Base-by-base conservation (phyloP, 257 asterid genomes). In the Lithospermum erythrorhizon region DNA sequence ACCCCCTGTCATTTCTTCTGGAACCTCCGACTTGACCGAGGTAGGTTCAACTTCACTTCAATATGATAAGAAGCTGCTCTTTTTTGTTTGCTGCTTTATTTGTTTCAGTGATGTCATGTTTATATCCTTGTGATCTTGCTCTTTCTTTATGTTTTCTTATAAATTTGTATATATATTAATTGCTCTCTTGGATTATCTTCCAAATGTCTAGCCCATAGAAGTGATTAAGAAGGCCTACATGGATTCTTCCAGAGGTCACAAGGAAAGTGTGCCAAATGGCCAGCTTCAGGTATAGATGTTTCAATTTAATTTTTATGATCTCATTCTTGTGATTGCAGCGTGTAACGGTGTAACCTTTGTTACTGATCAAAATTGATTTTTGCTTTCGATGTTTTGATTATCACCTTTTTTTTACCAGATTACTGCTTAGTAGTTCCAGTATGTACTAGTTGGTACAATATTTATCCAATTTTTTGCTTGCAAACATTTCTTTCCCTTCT, bases 251-350 rank as follows among this genome's bases (percentile, higher is more conserved):
- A 72, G 73, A 62, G 74, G 57, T 51, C 54, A 68, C 37, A 72
- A 71, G 78, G 73, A 70, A 62, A 79, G 53, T 22, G 60, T 68
- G 59, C 65, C 65, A 69, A 75, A 70, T 27, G 62, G 37, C 57
- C 81, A 80, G 73, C 75, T 70, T 65, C 86, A 82, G 80, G 96
- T 87, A 70, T 72, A 81, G 66, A 65, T 49, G 49, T 41, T 41
- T 41, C 49, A 41, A 41, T 11, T 11, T 41, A 1, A 41, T 41
- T 41, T 41, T 41, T 9, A 41, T 41, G 49, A 41, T 41, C 5
- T 41, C 2, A 35, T 8, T 35, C 47, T 11, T 35, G 47, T 35
- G 47, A 11, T 11, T 35, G 47, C 9, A 35, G 15, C 11, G 15
- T 35, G 47, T 35, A 11, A 35, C 15, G 2, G 15, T 35, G 47